These are phyloP conservation scores for Collybiopsis luxurians DNA, from an alignment of 768 basidiomycete species.

Conservation along the genomic window DNA sequence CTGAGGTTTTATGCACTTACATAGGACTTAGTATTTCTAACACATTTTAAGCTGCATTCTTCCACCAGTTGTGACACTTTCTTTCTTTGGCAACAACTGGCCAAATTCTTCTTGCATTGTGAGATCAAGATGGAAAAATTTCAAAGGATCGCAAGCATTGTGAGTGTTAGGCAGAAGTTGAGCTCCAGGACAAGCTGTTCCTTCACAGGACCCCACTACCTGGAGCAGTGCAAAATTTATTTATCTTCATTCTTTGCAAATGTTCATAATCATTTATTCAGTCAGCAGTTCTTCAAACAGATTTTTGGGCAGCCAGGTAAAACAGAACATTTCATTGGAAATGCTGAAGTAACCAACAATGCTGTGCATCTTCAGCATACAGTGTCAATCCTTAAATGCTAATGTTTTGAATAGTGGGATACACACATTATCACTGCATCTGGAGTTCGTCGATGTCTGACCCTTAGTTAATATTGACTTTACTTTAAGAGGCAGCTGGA, in stretches of 20 bases:
- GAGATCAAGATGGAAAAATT: slow-evolving; percentile 26
- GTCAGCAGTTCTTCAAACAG: slow-evolving; percentile 50
- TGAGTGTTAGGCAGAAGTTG: not conserved
- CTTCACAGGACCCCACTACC: too few relatives aligned
- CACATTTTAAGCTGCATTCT: not conserved
- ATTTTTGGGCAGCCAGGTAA: slow-evolving; percentile 89
- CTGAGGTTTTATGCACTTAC: too few relatives aligned
- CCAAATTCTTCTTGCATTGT: slow-evolving; percentile 71
- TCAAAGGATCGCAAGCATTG: not conserved
- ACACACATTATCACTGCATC: slow-evolving; percentile 90
- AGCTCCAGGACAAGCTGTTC: too few relatives aligned
- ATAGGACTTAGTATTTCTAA: too few relatives aligned
- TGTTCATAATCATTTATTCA: slow-evolving; percentile 16
- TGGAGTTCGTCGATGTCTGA: slow-evolving; percentile 32
- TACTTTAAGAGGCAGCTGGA: slow-evolving; percentile 77
- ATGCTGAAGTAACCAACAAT: slow-evolving; percentile 80
- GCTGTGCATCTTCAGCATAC: slow-evolving; percentile 32
- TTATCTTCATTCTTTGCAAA: too few relatives aligned
- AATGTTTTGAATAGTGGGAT: slow-evolving; percentile 56
- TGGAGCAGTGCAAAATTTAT: too few relatives aligned
- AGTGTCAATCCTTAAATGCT: too few relatives aligned
- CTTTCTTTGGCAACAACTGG: not conserved
- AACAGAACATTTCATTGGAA: slow-evolving; percentile 79
- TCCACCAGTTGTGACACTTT: not conserved
- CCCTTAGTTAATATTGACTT: not conserved